Evolutionary conservation across 176 grass and related monocot species (phyloP).

Genomic region (Cenchrus fungigraminus): DNA sequence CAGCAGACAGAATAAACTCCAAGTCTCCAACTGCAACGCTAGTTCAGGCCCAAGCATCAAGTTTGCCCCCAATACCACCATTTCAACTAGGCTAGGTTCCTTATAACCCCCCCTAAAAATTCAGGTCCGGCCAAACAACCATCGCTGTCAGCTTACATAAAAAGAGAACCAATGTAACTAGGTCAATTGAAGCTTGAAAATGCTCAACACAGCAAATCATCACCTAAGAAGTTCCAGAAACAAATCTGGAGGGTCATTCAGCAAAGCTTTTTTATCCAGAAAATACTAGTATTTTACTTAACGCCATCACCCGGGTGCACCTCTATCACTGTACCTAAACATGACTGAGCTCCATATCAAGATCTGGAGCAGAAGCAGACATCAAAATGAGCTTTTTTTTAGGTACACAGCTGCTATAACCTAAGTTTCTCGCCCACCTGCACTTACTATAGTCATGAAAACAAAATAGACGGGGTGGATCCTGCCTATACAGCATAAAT

Average conservation of each 20-base stretch:
- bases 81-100: neutral
- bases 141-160: neutral
- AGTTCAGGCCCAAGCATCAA: slow-evolving; percentile 6
- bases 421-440: neutral
- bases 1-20: neutral
- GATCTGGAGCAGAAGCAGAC: neutral
- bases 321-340: neutral
- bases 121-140: neutral
- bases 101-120: neutral
- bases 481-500: neutral
- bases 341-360: neutral
- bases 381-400: neutral
- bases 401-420: neutral
- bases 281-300: neutral
- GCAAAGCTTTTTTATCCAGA: neutral
- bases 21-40: neutral
- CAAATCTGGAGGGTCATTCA: neutral
- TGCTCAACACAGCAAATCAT: neutral
- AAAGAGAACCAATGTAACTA: neutral
- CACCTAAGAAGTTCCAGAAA: neutral
- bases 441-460: neutral
- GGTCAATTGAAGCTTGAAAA: neutral
- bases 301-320: neutral
- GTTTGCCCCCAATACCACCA: neutral
- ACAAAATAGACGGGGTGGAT: slow-evolving; percentile 4